Base-by-base conservation (phyloP, 2,329 filamentous ascomycete species). In the Apiospora koreana region DNA sequence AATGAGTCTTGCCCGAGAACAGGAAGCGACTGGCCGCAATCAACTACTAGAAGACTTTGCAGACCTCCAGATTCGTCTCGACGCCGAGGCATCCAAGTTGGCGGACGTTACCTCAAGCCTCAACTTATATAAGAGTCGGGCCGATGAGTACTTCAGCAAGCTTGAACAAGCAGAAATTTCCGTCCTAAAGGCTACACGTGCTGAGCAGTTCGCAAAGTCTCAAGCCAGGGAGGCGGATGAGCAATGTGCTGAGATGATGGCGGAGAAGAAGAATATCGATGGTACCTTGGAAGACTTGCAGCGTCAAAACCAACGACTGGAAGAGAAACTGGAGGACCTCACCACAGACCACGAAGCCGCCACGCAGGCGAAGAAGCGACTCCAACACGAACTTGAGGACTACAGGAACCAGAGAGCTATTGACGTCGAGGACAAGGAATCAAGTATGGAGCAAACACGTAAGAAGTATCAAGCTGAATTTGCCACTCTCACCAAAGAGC, bases 391-490 rank as follows among this genome's bases (percentile, higher is more conserved):
- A 83, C 91, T 99, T 2, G 95, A 98, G 81, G 95, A 99, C 81
- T 99, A 98, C 84, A 91, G 96, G 71, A 97, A 92, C 79, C 95
- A 98, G 81, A 91, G 95, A 65, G 95, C 95, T 70, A 97, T 97
- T 81, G 96, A 98, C 77, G 93, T 98, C 69, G 96, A 98, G 81
- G 95, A 99, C 82, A 98, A 96, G 81, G 95, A 98, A 81, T 92
- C 92, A 12, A 96, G 93, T 75, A 93, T 98, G 89, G 96, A 99
- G 82, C 95, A 98, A 82, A 98, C 95, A 58, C 90, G 95, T 77
- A 96, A 95, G 86, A 99, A 98, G 86, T 99, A 98, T 80, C 96
- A 98, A 80, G 89, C 92, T 54, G 95, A 99, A 80, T 94, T 98
- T 79, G 92, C 94, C 21, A 93, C 93, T 4, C 85, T 98, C 66